phyloP scores from a whole-genome alignment of 768 basidiomycete genomes.

The Russula olivacea region DNA sequence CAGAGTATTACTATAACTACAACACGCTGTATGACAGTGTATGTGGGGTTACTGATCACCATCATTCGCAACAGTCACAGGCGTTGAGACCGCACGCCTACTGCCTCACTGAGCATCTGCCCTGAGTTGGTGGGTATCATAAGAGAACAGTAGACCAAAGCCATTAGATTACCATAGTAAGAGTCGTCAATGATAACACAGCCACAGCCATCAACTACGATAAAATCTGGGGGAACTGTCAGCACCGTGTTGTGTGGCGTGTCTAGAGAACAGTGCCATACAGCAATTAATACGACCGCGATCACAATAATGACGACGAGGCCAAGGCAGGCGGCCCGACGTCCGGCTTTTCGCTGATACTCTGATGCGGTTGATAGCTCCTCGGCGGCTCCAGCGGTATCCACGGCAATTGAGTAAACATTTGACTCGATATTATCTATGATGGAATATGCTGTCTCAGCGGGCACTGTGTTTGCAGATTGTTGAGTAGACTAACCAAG shows the following conservation, averaged over 20 bases:
- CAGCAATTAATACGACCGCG: constrained; percentile 85
- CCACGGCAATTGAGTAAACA: constrained; percentile 76
- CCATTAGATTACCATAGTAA: constrained; percentile 20
- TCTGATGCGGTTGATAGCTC: constrained; percentile 87
- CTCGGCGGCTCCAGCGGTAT: constrained; percentile 76
- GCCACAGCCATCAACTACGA: constrained; percentile 8
- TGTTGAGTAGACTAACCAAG: constrained; percentile 57
- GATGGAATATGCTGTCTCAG: neutral
- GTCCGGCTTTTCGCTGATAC: constrained; percentile 91
- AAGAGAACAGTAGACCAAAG: neutral
- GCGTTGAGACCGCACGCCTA: neutral
- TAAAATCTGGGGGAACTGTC: neutral
- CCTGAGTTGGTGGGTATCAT: constrained; percentile 5
- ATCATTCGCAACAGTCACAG: neutral
- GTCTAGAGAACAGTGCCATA: constrained; percentile 39
- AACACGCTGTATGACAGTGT: neutral
- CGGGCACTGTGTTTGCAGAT: neutral
- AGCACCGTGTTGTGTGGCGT: neutral
- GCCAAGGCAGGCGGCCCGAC: constrained; percentile 84
- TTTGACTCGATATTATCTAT: constrained; percentile 95
- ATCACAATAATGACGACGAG: constrained; percentile 81
- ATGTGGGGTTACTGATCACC: no score
- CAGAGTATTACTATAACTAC: neutral
- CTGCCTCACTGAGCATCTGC: neutral
- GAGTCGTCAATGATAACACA: neutral